Evolutionary conservation across 140 eudicot species (phyloP), one percentile per base, ranked within the genome.

Genomic region (Erigeron philadelphicus): DNA sequence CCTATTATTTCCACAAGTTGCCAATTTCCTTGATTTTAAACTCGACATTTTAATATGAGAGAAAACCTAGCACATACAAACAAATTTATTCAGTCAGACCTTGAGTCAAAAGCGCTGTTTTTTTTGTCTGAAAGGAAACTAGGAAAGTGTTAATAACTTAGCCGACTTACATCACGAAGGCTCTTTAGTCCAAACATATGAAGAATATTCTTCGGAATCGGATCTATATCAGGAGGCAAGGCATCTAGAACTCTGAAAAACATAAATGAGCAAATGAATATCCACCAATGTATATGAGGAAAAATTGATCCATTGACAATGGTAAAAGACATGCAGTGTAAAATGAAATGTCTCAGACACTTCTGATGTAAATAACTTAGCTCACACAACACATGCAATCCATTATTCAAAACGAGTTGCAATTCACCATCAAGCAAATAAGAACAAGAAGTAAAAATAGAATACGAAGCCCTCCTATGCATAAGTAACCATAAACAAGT

Each of bases 121-220:
- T 21, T 57, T 19, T 19, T 19, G 8, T 57, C 15, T 49, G 54
- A 46, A 66, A 9, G 17, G 8, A 45, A 49, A 69, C 4, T 11
- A 21, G 25, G 16, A 45, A 49, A 69, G 6, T 11, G 12, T 5
- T 8, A 47, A 41, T 49, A 65, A 61, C 10, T 61, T 69, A 67
- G 73, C 47, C 17, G 16, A 67, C 96, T 84, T 86, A 92, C 98
- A 79, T 92, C 86, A 56, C 77, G 82, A 44, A 92, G 98, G 73
- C 77, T 54, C 64, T 74, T 57, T 54, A 93, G 85, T 78, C 86
- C 87, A 75, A 89, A 89, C 43, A 83, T 89, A 70, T 78, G 79
- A 68, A 83, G 85, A 58, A 89, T 71, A 75, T 75, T 81, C 73
- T 72, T 76, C 15, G 98, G 95, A 61, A 93, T 84, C 35, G 98